Conservation (phyloP, 768 basidiomycete species). For the Leccinum ochraceum region DNA sequence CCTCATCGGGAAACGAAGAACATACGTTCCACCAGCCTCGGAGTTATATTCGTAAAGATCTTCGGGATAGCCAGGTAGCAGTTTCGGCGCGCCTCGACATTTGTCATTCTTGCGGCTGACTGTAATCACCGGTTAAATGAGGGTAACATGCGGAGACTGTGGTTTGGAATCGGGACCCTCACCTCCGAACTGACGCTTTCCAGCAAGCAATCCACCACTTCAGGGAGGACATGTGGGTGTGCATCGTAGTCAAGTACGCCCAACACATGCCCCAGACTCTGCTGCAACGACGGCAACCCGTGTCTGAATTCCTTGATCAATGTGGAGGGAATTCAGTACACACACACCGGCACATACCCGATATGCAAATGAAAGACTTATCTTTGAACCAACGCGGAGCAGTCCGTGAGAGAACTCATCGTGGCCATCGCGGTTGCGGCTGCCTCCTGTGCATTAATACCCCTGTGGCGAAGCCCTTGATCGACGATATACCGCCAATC, state of each 20-base stretch:
- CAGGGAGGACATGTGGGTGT: constrained; percentile 52
- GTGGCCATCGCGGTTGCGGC: constrained; percentile 69
- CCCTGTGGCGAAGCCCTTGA: constrained; percentile 68
- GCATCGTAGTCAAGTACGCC: constrained; percentile 67
- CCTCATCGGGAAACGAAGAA: constrained; percentile 16
- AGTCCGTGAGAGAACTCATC: constrained; percentile 71
- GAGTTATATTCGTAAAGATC: constrained; percentile 47
- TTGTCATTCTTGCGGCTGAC: constrained; percentile 39
- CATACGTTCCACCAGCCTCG: constrained; percentile 48
- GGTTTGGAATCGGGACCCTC: constrained; percentile 26
- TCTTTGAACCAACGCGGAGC: constrained; percentile 66
- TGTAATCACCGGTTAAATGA: constrained; percentile 26
- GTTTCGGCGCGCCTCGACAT: constrained; percentile 62
- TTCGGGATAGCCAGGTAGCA: constrained; percentile 47
- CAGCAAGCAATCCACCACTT: constrained; percentile 59
- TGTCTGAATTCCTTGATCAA: constrained; percentile 62
- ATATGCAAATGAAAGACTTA: constrained; percentile 46
- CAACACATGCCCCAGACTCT: constrained; percentile 70
- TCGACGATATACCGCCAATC: constrained; percentile 74
- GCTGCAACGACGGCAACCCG: constrained; percentile 58
- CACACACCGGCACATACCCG: constrained; percentile 9
- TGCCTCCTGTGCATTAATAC: constrained; percentile 66
- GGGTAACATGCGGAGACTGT: constrained; percentile 24
- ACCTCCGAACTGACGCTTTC: constrained; percentile 58
- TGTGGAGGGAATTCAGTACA: constrained; percentile 40